phyloP scores from a whole-genome alignment of 805 yeast species.

The Starmerella roubikii region DNA sequence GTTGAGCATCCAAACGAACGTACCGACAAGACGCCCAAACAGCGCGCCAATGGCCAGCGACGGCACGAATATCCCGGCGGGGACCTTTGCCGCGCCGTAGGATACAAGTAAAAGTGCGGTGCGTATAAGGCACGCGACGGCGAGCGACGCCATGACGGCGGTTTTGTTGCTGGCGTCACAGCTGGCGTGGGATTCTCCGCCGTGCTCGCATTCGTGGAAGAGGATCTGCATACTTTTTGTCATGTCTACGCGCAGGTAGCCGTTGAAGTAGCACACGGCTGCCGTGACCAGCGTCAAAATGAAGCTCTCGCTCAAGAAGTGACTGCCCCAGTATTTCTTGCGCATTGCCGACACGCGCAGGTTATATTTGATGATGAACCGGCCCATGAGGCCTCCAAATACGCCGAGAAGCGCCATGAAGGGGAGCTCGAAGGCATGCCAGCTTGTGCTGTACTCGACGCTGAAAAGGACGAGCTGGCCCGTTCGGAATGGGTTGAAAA shows the following conservation, averaged over 20 bases:
- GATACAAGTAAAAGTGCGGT: constrained; percentile 64
- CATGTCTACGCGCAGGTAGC: constrained; percentile 76
- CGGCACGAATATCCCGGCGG: constrained; percentile 94
- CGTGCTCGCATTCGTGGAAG: constrained; percentile 64
- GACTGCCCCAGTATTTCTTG: constrained; percentile 45
- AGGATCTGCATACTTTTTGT: constrained; percentile 85
- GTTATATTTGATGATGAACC: constrained; percentile 59
- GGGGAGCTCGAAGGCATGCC: constrained; percentile 76
- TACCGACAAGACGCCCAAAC: constrained; percentile 77
- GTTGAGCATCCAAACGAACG: constrained; percentile 44
- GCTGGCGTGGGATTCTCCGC: constrained; percentile 28
- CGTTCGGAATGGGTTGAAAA: constrained; percentile 80
- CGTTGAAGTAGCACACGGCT: constrained; percentile 66
- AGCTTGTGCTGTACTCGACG: constrained; percentile 71
- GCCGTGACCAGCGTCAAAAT: constrained; percentile 58
- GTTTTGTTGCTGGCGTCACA: constrained; percentile 21
- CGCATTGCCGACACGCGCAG: constrained; percentile 65
- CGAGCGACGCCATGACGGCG: constrained; percentile 37
- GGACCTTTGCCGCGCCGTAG: constrained; percentile 75
- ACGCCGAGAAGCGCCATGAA: constrained; percentile 65
- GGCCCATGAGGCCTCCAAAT: constrained; percentile 88
- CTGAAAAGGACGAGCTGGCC: constrained; percentile 91
- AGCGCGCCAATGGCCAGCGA: constrained; percentile 96
- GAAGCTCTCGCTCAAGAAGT: constrained; percentile 59
- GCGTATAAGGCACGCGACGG: constrained; percentile 60